Conservation (phyloP, 2,329 filamentous ascomycete genomes). For the Sclerotinia minor region DNA sequence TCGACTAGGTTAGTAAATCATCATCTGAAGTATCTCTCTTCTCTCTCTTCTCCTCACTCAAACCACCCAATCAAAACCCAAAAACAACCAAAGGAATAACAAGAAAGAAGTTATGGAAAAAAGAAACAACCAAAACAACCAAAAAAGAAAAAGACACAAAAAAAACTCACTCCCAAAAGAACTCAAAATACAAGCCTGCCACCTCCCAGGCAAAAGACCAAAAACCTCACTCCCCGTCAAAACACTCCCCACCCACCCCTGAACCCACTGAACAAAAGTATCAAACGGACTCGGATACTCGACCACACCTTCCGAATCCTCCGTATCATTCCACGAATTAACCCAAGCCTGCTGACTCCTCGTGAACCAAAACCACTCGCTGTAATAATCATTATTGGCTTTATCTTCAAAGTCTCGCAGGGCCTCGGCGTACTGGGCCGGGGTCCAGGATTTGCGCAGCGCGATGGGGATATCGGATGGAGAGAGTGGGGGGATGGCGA, state of each 20-base stretch:
- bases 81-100: background rate
- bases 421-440: slow-evolving; percentile 42
- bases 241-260: slow-evolving; percentile 44
- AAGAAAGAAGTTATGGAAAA: too few relatives aligned
- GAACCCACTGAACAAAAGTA: slow-evolving; percentile 41
- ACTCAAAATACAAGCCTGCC: slow-evolving; percentile 44
- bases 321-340: slow-evolving; percentile 48
- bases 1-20: too few relatives aligned
- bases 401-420: slow-evolving; percentile 44
- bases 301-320: slow-evolving; percentile 39
- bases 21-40: too few relatives aligned
- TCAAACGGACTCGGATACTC: slow-evolving; percentile 43
- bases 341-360: slow-evolving; percentile 49
- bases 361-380: slow-evolving; percentile 54
- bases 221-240: slow-evolving; percentile 43
- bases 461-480: slow-evolving; percentile 45
- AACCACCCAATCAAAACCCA: background rate
- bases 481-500: slow-evolving; percentile 49
- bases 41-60: background rate
- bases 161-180: slow-evolving; percentile 40
- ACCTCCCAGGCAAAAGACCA: slow-evolving; percentile 41
- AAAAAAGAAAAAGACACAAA: slow-evolving; percentile 16
- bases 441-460: slow-evolving; percentile 42
- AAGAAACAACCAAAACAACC: too few relatives aligned
- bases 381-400: slow-evolving; percentile 47